Conservation (phyloP, 2,329 filamentous ascomycete species). For the Juglanconis oblonga region DNA sequence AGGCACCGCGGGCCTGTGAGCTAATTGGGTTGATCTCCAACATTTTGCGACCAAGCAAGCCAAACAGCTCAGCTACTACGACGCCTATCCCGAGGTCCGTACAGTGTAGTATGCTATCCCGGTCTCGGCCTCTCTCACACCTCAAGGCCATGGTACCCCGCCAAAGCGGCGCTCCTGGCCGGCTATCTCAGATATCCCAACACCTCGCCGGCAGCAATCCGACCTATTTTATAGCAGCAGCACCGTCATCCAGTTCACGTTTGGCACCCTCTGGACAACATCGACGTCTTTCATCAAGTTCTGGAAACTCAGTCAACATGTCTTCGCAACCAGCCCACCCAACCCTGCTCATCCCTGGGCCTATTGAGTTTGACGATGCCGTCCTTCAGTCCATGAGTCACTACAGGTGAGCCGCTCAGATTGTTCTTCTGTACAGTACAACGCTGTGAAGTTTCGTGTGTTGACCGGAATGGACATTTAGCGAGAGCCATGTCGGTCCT, state of each 20-base stretch:
- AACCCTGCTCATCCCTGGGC: constrained; percentile 90
- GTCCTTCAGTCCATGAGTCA: constrained; percentile 94
- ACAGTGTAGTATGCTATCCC: constrained; percentile 4
- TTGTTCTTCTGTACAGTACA: neutral
- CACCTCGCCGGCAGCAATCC: constrained; percentile 28
- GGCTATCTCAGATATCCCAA: constrained; percentile 35
- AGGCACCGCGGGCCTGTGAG: no score
- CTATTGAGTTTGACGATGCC: constrained; percentile 97
- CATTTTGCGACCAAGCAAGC: no score
- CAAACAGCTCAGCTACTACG: no score
- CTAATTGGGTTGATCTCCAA: no score
- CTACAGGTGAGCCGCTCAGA: constrained; percentile 63
- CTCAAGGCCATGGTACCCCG: constrained; percentile 25
- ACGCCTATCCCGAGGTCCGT: neutral
- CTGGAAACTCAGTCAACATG: constrained; percentile 42
- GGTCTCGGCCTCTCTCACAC: constrained; percentile 13
- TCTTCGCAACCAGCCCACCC: constrained; percentile 60
- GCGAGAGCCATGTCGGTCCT: constrained; percentile 89
- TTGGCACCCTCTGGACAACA: constrained; percentile 25
- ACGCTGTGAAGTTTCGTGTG: neutral
- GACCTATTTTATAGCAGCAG: neutral
- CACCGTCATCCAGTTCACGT: constrained; percentile 26
- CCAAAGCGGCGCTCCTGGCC: constrained; percentile 25
- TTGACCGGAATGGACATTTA: constrained; percentile 33
- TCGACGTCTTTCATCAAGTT: constrained; percentile 26